A percentile compares a stretch with the other conserved stretches of the same genome.
Conservation (phyloP, 768 basidiomycete genomes). For the Gymnopilus junonius region DNA sequence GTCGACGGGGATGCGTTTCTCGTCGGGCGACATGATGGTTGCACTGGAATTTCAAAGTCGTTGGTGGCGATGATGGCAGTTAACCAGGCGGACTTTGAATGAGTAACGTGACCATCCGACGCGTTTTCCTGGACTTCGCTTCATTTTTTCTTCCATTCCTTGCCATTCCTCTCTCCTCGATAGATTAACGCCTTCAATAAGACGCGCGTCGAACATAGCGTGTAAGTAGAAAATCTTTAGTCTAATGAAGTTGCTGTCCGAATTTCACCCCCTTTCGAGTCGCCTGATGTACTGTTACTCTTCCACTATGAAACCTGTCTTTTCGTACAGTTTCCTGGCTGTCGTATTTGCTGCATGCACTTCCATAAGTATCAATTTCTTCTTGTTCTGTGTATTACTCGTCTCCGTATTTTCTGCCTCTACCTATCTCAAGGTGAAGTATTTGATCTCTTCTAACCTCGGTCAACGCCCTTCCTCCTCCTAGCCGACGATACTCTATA, state of each 20-base stretch:
- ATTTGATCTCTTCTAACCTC: background rate
- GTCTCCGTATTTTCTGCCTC: background rate
- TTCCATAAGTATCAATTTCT: background rate
- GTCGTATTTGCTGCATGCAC: background rate
- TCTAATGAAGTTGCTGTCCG: background rate
- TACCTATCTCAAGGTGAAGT: background rate
- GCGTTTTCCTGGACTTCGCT: background rate
- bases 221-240: background rate
- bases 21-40: constrained; percentile 10
- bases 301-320: background rate
- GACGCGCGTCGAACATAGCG: no score
- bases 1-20: constrained; percentile 1
- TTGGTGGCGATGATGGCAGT: background rate
- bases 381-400: background rate
- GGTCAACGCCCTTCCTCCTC: constrained; percentile 9
- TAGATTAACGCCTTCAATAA: no score
- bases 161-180: no score
- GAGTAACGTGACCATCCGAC: background rate
- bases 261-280: background rate
- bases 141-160: background rate
- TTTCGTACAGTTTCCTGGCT: background rate
- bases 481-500: constrained; percentile 2
- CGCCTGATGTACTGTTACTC: background rate
- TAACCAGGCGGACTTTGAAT: background rate
- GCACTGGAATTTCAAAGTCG: background rate